A percentile compares a stretch with the other conserved stretches of the same genome.
These are phyloP conservation scores for Pichia sp. DNA, from an alignment of 1,139 yeast species.

Conservation along the genomic window DNA sequence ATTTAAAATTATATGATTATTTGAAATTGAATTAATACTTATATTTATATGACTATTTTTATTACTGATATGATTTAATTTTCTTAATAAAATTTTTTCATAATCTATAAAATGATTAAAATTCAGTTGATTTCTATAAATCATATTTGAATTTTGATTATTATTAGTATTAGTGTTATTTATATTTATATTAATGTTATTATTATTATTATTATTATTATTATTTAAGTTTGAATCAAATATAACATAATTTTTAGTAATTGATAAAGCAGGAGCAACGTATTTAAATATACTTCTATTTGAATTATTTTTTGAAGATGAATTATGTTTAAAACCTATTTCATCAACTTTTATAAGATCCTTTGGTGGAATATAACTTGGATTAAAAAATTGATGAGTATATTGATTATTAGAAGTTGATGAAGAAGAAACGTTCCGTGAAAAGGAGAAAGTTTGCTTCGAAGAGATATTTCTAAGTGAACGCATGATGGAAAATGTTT, in stretches of 20 bases:
- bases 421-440: slow-evolving; percentile 17
- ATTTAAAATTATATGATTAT: slow-evolving; percentile 20
- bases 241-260: slow-evolving; percentile 25
- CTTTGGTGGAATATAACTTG: slow-evolving; percentile 26
- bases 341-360: slow-evolving; percentile 25
- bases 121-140: too few relatives aligned
- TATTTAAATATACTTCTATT: slow-evolving; percentile 19
- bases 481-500: slow-evolving; percentile 6
- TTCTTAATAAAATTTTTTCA: slow-evolving; percentile 21
- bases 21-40: slow-evolving; percentile 18
- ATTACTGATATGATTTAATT: slow-evolving; percentile 21
- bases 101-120: background rate
- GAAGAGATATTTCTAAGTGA: slow-evolving; percentile 15
- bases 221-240: slow-evolving; percentile 20
- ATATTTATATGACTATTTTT: slow-evolving; percentile 27
- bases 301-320: slow-evolving; percentile 16
- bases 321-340: slow-evolving; percentile 15
- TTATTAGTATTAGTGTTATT: background rate
- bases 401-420: slow-evolving; percentile 8
- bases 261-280: slow-evolving; percentile 23
- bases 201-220: background rate
- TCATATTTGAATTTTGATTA: too few relatives aligned
- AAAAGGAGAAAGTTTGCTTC: slow-evolving; percentile 13
- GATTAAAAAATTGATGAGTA: slow-evolving; percentile 29
- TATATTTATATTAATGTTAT: background rate